Evolutionary conservation across 1,284 basidiomycete genomes (phyloP).

Genomic region (Rhodotorula sp.): DNA sequence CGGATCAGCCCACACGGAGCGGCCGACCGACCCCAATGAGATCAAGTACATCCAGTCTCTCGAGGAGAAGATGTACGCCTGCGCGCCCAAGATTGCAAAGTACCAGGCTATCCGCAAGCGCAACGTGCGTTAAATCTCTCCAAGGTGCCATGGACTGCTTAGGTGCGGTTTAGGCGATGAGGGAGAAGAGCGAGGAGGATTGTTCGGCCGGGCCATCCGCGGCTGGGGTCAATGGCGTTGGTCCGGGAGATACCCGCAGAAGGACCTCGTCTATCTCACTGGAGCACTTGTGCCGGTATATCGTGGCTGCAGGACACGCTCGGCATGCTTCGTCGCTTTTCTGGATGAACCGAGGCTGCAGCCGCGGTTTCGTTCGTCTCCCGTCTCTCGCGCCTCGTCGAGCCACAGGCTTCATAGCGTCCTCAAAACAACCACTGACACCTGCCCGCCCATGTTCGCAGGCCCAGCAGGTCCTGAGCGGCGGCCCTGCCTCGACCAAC

Average conservation of each 20-base stretch:
- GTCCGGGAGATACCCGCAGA: no score
- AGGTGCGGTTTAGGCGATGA: not conserved
- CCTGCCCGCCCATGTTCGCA: constrained; percentile 6
- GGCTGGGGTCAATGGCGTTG: no score
- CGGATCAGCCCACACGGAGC: constrained; percentile 37
- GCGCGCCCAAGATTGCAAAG: constrained; percentile 49
- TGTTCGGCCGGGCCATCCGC: not conserved
- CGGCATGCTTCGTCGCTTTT: no score
- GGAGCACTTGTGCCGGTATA: no score
- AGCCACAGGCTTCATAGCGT: no score
- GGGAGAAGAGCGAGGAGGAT: not conserved
- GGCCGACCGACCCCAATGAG: constrained; percentile 46
- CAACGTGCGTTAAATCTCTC: constrained; percentile 39
- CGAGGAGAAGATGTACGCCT: constrained; percentile 48
- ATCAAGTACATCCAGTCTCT: constrained; percentile 13
- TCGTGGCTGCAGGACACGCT: no score
- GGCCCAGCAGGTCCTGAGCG: constrained; percentile 40
- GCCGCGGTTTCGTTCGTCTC: not conserved
- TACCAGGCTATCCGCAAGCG: constrained; percentile 47
- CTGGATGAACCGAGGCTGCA: no score
- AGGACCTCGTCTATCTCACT: no score
- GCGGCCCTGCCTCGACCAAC: constrained; percentile 43
- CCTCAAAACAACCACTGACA: constrained; percentile 1
- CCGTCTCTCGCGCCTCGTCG: no score
- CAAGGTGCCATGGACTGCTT: not conserved